phyloP scores from a whole-genome alignment of 805 yeast species.

The Metschnikowia baotianmanensis region DNA sequence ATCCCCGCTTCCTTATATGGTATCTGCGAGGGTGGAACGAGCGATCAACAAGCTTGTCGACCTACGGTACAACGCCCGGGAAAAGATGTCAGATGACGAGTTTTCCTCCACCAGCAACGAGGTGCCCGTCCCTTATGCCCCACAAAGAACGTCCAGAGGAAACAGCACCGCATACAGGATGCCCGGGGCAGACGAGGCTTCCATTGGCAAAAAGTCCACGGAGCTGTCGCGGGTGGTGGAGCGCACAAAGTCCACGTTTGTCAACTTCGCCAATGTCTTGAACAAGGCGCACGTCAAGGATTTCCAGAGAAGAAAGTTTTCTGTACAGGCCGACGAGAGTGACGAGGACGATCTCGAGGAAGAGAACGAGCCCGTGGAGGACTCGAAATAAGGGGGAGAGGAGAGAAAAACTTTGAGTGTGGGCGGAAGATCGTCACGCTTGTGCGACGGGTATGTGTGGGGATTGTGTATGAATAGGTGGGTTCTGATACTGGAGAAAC shows the following conservation, averaged over 20 bases:
- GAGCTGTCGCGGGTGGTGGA: conserved; percentile 8
- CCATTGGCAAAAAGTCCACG: conserved; percentile 5
- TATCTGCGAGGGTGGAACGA: conserved; percentile 31
- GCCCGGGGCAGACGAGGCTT: conserved; percentile 1
- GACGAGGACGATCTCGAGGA: conserved; percentile 29
- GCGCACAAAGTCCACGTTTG: conserved; percentile 35
- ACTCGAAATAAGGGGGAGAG: background rate
- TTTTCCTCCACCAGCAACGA: conserved; percentile 2
- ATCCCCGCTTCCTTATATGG: conserved; percentile 76
- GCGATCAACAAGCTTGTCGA: conserved; percentile 37
- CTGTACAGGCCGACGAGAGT: conserved; percentile 27
- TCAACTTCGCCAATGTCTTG: conserved; percentile 50
- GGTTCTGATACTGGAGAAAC: no score
- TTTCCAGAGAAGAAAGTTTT: conserved; percentile 63
- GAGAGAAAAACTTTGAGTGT: no score
- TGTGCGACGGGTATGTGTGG: no score
- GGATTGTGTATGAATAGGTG: no score
- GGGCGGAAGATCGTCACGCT: no score
- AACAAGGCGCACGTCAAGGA: conserved; percentile 82
- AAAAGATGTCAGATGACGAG: conserved; percentile 12
- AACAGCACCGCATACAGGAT: conserved; percentile 1
- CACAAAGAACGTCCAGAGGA: conserved; percentile 7
- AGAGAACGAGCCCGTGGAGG: conserved; percentile 2
- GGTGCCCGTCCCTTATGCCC: background rate
- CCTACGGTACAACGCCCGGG: conserved; percentile 26